Base-by-base conservation (phyloP, 1,139 yeast species). In the Candida pseudoviswanathii region DNA sequence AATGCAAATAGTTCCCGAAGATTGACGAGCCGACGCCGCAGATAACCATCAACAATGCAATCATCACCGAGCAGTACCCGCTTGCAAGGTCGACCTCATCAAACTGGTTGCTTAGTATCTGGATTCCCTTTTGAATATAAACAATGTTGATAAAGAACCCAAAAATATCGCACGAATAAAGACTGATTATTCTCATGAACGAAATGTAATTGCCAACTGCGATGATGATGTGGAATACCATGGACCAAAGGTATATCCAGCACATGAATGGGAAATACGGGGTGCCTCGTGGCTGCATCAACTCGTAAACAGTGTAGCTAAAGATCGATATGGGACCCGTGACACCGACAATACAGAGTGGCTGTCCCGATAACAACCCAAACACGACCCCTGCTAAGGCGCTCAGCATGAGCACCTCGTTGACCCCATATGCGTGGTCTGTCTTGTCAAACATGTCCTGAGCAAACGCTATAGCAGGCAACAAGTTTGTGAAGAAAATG, bases 391-490 rank as follows among this genome's bases (percentile, higher is more conserved):
- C 98, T 0, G 90, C 98, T 60, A 94, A 67, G 0, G 97, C 97
- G 32, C 92, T 83, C 24, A 96, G 78, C 63, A 94, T 64, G 32
- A 94, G 71, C 2, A 92, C 88, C 63, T 94, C 99, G 63, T 94
- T 94, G 2, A 94, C 88, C 2, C 99, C 99, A 61, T 89, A 94
- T 26, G 92, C 78, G 58, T 88, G 84, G 51, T 87, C 70, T 0
- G 99, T 94, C 52, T 89, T 83, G 68, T 92, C 91, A 65, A 90
- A 91, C 97, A 92, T 87, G 65, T 94, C 99, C 63, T 91, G 97
- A 0, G 98, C 96, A 75, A 94, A 94, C 0, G 98, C 97, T 43
- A 94, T 80, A 0, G 98, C 98, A 1, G 99, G 99, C 30, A 94
- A 72, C 41, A 94, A 66, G 63, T 94, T 94, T 46, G 96, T 90